Percentiles rank a stretch among this genome's conserved stretches.
These are phyloP conservation scores for Suillus cothurnatus DNA, from an alignment of 768 basidiomycete species.

Conservation along the genomic window DNA sequence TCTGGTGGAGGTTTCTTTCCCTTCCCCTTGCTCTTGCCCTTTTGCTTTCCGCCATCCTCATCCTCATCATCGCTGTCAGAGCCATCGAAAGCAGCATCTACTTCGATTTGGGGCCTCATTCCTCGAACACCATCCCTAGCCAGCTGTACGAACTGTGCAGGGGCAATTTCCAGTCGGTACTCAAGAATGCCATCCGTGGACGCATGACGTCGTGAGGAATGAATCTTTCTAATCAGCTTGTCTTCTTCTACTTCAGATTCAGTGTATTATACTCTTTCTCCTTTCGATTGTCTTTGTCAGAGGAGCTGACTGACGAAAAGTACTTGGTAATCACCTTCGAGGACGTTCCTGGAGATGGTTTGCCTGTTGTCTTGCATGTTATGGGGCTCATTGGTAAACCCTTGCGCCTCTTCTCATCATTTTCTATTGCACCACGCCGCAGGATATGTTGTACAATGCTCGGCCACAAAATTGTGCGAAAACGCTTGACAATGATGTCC, in stretches of 20 bases:
- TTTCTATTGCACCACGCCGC: constrained; percentile 59
- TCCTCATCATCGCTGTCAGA: constrained; percentile 55
- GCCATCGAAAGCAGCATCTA: constrained; percentile 48
- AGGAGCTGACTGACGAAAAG: constrained; percentile 49
- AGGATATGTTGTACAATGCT: constrained; percentile 70
- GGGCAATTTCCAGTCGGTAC: constrained; percentile 79
- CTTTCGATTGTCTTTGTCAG: constrained; percentile 8
- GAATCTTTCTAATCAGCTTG: constrained; percentile 43
- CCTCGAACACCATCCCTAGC: constrained; percentile 70
- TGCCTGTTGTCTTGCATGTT: constrained; percentile 32
- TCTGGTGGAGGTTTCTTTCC: constrained; percentile 44
- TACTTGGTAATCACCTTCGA: constrained; percentile 56
- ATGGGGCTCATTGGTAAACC: constrained; percentile 41
- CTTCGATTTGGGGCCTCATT: constrained; percentile 47
- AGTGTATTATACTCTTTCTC: constrained; percentile 2
- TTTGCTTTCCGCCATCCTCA: constrained; percentile 35
- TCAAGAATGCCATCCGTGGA: constrained; percentile 75
- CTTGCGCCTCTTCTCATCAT: constrained; percentile 34
- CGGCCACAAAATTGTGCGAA: constrained; percentile 84
- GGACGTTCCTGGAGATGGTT: constrained; percentile 41
- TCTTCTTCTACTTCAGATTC: constrained; percentile 14
- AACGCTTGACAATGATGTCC: constrained; percentile 80
- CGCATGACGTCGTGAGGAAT: constrained; percentile 62
- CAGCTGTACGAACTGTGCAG: constrained; percentile 62
- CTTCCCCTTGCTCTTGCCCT: constrained; percentile 32